phyloP scores from a whole-genome alignment of 495 filamentous ascomycete species.

The Rhypophila decipiens region DNA sequence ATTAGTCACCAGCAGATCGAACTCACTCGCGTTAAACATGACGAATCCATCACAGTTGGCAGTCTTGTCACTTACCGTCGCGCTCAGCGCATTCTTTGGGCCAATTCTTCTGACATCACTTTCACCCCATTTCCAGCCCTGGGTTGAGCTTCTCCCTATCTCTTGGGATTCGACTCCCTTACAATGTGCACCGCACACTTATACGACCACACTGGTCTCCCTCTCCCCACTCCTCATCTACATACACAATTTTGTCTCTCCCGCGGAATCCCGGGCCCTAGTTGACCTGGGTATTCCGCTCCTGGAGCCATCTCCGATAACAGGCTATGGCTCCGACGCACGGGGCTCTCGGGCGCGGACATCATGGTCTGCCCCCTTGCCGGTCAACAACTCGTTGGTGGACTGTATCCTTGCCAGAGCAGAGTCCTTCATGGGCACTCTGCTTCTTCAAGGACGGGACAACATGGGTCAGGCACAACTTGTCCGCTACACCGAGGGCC shows the following conservation, averaged over 20 bases:
- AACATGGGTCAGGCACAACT: slow-evolving; percentile 37
- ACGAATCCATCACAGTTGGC: not conserved
- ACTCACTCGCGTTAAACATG: too few species aligned
- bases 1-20: too few species aligned
- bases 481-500: slow-evolving; percentile 35
- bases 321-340: slow-evolving; percentile 18
- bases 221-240: slow-evolving; percentile 35
- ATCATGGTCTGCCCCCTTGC: slow-evolving; percentile 31
- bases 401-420: slow-evolving; percentile 32
- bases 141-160: not conserved
- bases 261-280: slow-evolving; percentile 22
- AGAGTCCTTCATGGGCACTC: slow-evolving; percentile 31
- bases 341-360: slow-evolving; percentile 26
- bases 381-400: slow-evolving; percentile 21
- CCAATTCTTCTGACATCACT: slow-evolving; percentile 1
- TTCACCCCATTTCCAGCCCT: not conserved
- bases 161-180: not conserved
- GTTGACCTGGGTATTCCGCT: slow-evolving; percentile 20
- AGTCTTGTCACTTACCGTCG: slow-evolving; percentile 2
- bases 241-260: slow-evolving; percentile 27
- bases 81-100: slow-evolving; percentile 9
- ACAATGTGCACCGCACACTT: slow-evolving; percentile 23
- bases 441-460: slow-evolving; percentile 27
- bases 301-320: slow-evolving; percentile 28
- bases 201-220: slow-evolving; percentile 34